Conservation (phyloP, 768 basidiomycete genomes). For the Leccinellum albellum region DNA sequence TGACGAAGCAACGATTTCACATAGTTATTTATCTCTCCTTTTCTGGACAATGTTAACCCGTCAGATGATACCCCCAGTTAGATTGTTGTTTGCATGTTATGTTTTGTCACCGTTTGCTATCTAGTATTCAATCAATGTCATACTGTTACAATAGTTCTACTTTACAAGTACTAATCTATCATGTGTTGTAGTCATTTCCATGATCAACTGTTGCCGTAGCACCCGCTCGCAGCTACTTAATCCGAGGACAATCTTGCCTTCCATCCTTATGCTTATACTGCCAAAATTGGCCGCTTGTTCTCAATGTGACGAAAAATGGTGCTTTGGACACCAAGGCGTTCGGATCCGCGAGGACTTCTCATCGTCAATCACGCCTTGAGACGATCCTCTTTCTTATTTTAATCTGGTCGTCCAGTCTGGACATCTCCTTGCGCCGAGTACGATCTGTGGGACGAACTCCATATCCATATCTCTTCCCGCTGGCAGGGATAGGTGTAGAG, state of each 20-base stretch:
- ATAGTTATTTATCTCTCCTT: slow-evolving; percentile 7
- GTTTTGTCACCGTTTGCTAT: neutral
- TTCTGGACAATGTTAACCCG: slow-evolving; percentile 11
- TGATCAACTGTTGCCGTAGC: neutral
- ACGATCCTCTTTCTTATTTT: neutral
- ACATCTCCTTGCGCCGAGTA: slow-evolving; percentile 6
- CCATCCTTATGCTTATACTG: neutral
- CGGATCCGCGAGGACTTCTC: neutral
- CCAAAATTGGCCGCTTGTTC: slow-evolving; percentile 11
- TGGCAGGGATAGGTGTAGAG: too few relatives aligned
- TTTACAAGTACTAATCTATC: slow-evolving; percentile 5
- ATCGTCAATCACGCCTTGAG: neutral
- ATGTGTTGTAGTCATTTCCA: slow-evolving; percentile 3
- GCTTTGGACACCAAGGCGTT: neutral
- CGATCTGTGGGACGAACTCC: slow-evolving; percentile 13
- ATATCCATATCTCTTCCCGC: too few relatives aligned
- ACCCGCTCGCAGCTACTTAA: neutral
- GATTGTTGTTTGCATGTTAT: neutral
- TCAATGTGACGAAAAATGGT: slow-evolving; percentile 7
- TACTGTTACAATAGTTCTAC: slow-evolving; percentile 12
- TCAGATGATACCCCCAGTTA: neutral
- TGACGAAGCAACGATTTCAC: neutral
- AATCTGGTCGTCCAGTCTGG: slow-evolving; percentile 5
- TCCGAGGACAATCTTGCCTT: neutral
- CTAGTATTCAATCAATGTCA: neutral